Conservation (phyloP, 371 early-diverging fungal genomes). For the Apophysomyces trapeziformis region DNA sequence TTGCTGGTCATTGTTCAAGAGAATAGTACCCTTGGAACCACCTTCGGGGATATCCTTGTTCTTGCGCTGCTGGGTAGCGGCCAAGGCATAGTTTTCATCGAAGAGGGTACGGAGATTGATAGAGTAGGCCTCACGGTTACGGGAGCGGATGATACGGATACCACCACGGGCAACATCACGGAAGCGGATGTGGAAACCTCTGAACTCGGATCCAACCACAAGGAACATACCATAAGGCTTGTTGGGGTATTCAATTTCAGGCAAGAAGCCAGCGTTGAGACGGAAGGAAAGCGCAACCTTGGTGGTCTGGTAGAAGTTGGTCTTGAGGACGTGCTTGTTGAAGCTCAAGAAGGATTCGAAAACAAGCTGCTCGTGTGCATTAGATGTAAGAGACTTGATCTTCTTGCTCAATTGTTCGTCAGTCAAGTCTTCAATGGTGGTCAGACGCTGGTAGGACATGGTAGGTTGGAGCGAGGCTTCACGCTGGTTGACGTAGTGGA, state of each 20-base stretch:
- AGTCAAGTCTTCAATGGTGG: constrained; percentile 76
- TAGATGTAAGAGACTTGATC: constrained; percentile 86
- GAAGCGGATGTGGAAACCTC: constrained; percentile 98
- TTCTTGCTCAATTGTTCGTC: constrained; percentile 86
- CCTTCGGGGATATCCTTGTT: constrained; percentile 99
- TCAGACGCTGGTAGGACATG: constrained; percentile 91
- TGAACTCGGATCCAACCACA: constrained; percentile 97
- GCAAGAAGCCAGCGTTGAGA: constrained; percentile 91
- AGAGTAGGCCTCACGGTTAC: constrained; percentile 95
- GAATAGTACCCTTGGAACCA: constrained; percentile 97
- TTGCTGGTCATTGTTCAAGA: constrained; percentile 91
- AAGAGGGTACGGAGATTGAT: constrained; percentile 96
- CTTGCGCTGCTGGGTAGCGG: constrained; percentile 97
- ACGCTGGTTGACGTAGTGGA: constrained; percentile 86
- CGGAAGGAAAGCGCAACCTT: constrained; percentile 99
- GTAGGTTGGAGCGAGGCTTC: constrained; percentile 70
- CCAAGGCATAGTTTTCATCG: constrained; percentile 97
- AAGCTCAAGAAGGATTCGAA: constrained; percentile 94
- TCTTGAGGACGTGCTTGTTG: constrained; percentile 97
- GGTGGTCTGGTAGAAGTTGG: constrained; percentile 99
- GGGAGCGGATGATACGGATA: constrained; percentile 97
- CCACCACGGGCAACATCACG: constrained; percentile 98
- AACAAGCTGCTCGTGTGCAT: constrained; percentile 94
- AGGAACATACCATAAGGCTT: constrained; percentile 95
- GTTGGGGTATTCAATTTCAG: constrained; percentile 93